Conservation (phyloP, 176 grass and related monocot species). For the Rhipidocladum racemiflorum region DNA sequence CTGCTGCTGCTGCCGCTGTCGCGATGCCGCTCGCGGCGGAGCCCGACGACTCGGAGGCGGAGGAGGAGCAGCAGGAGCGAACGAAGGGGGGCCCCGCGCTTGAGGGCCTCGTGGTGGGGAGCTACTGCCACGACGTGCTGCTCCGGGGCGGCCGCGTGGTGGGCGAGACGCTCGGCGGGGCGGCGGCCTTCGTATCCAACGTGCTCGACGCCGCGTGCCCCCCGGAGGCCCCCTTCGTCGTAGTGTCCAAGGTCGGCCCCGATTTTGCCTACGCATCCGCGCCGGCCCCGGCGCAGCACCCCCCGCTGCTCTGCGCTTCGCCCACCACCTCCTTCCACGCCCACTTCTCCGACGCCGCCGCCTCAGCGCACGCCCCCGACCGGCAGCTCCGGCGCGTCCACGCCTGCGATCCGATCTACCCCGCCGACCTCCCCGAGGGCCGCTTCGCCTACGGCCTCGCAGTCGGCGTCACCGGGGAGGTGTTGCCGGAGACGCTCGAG, state of each 20-base stretch:
- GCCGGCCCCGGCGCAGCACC: constrained; percentile 39
- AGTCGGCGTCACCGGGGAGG: constrained; percentile 74
- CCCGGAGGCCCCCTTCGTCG: constrained; percentile 24
- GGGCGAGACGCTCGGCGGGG: constrained; percentile 80
- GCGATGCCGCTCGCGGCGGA: constrained; percentile 20
- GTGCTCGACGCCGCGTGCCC: constrained; percentile 73
- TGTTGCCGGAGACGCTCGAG: constrained; percentile 66
- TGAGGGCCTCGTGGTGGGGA: constrained; percentile 65
- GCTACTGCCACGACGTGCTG: constrained; percentile 98
- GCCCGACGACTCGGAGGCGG: constrained; percentile 5
- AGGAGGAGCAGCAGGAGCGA: background rate
- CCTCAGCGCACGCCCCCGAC: constrained; percentile 52
- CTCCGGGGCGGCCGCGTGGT: constrained; percentile 56
- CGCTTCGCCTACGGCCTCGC: constrained; percentile 74
- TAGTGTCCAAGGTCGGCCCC: constrained; percentile 72
- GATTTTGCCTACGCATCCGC: constrained; percentile 65
- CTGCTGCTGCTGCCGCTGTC: background rate
- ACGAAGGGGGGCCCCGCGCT: background rate
- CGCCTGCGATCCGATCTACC: constrained; percentile 71
- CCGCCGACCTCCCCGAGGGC: constrained; percentile 55
- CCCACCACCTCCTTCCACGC: constrained; percentile 86
- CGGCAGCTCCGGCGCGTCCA: constrained; percentile 61
- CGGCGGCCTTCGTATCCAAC: constrained; percentile 81
- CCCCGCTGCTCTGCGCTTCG: constrained; percentile 30
- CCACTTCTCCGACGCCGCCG: constrained; percentile 45